A percentile compares a stretch with the other conserved stretches of the same genome.
These are phyloP conservation scores for Francoa sonchifolia DNA, from an alignment of 441 rosid species.

Conservation along the genomic window DNA sequence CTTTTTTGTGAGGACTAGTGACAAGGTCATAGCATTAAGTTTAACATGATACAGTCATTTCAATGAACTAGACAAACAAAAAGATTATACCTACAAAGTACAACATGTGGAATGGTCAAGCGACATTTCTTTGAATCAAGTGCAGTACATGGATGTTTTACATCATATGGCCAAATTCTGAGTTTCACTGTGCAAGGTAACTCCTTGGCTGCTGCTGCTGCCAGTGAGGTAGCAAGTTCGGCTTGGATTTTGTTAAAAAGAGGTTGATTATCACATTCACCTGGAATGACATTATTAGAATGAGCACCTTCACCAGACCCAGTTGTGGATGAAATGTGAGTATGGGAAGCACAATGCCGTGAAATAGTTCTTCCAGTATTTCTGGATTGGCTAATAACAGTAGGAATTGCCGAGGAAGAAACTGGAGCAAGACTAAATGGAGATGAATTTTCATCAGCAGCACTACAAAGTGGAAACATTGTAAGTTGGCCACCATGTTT, in stretches of 20 bases:
- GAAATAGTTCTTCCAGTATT: constrained; percentile 46
- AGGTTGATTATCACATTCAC: constrained; percentile 33
- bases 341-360: constrained; percentile 26
- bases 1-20: too few species aligned
- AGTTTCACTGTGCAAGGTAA: constrained; percentile 84
- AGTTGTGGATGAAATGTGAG: constrained; percentile 28
- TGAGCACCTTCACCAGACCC: constrained; percentile 37
- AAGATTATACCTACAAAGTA: constrained; percentile 68
- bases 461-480: constrained; percentile 28
- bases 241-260: constrained; percentile 47
- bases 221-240: constrained; percentile 62
- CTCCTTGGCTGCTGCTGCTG: constrained; percentile 65
- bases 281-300: constrained; percentile 19
- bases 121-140: constrained; percentile 45
- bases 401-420: constrained; percentile 38
- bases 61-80: constrained; percentile 2
- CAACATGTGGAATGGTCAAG: constrained; percentile 73
- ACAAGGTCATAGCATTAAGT: too few species aligned
- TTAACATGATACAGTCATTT: too few species aligned
- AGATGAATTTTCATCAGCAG: constrained; percentile 30
- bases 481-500: constrained; percentile 46
- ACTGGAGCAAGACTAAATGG: constrained; percentile 29
- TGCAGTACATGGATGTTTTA: constrained; percentile 41
- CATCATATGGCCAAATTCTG: constrained; percentile 65
- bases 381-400: constrained; percentile 33